Percentiles rank a stretch among this genome's conserved stretches.
Conservation (phyloP, 2,329 filamentous ascomycete genomes). For the Septoria petroselini region DNA sequence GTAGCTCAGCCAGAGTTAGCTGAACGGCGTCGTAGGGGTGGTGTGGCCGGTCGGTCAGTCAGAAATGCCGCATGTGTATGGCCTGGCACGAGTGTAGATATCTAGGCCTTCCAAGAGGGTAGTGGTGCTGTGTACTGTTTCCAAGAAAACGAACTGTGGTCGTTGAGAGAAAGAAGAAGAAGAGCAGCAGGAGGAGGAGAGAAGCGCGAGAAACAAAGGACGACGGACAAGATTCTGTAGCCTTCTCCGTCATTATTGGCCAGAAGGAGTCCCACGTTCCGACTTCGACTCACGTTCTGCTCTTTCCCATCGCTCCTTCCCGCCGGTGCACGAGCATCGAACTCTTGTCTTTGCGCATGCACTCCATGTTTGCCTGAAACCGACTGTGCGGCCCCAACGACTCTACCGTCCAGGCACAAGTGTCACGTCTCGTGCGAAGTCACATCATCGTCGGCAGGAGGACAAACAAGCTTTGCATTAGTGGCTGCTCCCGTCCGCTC, state of each 20-base stretch:
- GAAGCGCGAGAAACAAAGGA: constrained; percentile 5
- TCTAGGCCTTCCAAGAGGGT: background rate
- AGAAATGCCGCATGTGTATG: constrained; percentile 22
- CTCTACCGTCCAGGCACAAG: too few species aligned
- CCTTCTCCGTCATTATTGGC: background rate
- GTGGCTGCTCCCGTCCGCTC: too few species aligned
- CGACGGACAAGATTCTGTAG: constrained; percentile 6
- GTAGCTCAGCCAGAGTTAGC: constrained; percentile 22
- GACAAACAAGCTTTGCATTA: constrained; percentile 1
- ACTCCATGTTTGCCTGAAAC: too few species aligned
- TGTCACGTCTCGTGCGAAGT: too few species aligned
- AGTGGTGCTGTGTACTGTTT: constrained; percentile 9
- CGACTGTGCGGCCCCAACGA: too few species aligned
- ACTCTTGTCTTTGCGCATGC: too few species aligned
- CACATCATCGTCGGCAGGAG: too few species aligned
- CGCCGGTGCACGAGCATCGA: too few species aligned
- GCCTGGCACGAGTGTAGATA: constrained; percentile 1
- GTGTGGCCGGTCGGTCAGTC: constrained; percentile 24
- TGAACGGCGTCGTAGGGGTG: constrained; percentile 8
- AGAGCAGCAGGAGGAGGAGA: constrained; percentile 5
- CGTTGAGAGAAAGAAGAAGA: constrained; percentile 20
- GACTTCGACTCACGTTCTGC: too few species aligned
- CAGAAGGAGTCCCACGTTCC: background rate
- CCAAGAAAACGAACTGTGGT: constrained; percentile 16
- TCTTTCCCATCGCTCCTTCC: too few species aligned